These are phyloP conservation scores for Linnemannia exigua DNA, from an alignment of 192 early-diverging fungal species.

Conservation along the genomic window DNA sequence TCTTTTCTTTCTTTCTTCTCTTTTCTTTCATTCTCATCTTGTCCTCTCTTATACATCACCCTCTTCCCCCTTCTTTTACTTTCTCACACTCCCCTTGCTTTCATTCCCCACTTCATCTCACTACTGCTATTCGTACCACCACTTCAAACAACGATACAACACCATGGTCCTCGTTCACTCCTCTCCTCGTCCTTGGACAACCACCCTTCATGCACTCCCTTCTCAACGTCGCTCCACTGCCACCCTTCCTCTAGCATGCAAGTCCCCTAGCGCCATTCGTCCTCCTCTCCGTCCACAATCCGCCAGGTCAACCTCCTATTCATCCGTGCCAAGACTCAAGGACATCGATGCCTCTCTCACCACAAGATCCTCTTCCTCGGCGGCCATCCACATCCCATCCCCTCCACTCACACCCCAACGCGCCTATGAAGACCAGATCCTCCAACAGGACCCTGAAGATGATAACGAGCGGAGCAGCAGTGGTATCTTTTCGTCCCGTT, in stretches of 20 bases:
- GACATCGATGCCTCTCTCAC: not conserved
- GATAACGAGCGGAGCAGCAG: not conserved
- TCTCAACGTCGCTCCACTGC: not conserved
- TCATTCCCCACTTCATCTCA: not conserved
- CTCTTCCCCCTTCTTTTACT: not conserved
- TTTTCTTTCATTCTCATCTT: not conserved
- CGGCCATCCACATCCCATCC: constrained; percentile 36
- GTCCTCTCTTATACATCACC: not conserved
- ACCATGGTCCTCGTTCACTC: constrained; percentile 27
- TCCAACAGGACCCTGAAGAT: not conserved
- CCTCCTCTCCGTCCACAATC: constrained; percentile 9
- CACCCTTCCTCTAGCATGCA: constrained; percentile 20
- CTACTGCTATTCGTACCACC: not conserved
- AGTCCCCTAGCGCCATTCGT: not conserved
- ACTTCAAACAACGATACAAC: too few relatives aligned
- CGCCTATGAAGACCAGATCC: not conserved
- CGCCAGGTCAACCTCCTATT: constrained; percentile 33
- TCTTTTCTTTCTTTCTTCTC: not conserved
- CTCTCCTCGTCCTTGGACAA: constrained; percentile 3
- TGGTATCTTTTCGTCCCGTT: constrained; percentile 27
- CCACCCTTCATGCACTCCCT: not conserved
- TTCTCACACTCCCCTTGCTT: not conserved
- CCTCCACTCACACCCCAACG: constrained; percentile 31
- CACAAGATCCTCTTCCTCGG: not conserved
- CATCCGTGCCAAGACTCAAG: constrained; percentile 17